Evolutionary conservation across 176 grass and related monocot genomes (phyloP).

Genomic region (Saccharum spontaneum): DNA sequence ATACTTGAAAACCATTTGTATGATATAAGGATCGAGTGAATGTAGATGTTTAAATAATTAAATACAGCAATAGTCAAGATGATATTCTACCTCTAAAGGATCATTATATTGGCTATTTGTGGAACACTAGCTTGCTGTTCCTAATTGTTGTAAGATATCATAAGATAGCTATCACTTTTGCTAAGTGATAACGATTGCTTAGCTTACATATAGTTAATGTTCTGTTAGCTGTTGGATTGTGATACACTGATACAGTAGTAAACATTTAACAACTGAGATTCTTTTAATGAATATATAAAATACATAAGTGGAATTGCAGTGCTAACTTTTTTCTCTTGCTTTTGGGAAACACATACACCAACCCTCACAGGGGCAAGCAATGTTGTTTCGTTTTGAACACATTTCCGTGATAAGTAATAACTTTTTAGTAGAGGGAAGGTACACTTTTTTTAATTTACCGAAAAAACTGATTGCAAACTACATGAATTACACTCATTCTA

Average conservation of each 20-base stretch:
- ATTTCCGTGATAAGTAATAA: not conserved
- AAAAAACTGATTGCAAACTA: not conserved
- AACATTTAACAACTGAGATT: slow-evolving; percentile 1
- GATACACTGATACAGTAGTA: not conserved
- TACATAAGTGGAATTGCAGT: slow-evolving; percentile 13
- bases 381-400: not conserved
- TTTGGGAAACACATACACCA: not conserved
- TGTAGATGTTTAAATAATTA: not conserved
- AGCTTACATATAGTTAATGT: not conserved
- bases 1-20: slow-evolving; percentile 3
- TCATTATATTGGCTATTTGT: not conserved
- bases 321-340: not conserved
- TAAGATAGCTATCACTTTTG: not conserved
- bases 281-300: slow-evolving; percentile 6
- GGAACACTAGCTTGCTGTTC: not conserved
- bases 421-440: not conserved
- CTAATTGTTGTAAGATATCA: not conserved
- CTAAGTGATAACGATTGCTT: not conserved
- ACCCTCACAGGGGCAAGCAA: not conserved
- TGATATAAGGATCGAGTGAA: not conserved
- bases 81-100: not conserved
- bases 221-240: not conserved
- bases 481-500: not conserved
- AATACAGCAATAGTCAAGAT: not conserved
- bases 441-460: not conserved